Evolutionary conservation across 805 yeast genomes (phyloP).

Genomic region (Kazachstania viticola): DNA sequence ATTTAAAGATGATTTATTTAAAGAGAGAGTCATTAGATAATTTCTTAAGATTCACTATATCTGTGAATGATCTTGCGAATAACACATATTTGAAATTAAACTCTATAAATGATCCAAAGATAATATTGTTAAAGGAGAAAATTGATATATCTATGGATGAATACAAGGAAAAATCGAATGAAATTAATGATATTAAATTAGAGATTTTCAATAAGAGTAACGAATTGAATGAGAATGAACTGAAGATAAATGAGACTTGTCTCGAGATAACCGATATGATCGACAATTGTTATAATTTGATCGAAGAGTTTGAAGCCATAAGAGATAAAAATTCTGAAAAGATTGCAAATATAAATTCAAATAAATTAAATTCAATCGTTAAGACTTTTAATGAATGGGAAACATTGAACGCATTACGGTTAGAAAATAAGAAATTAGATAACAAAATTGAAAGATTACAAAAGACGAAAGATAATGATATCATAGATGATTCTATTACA

Average conservation of each 20-base stretch:
- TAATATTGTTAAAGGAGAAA: slow-evolving; percentile 7
- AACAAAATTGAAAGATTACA: slow-evolving; percentile 4
- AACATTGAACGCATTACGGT: slow-evolving; percentile 1
- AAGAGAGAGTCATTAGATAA: slow-evolving; percentile 25
- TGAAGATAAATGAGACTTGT: slow-evolving; percentile 13
- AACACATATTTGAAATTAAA: slow-evolving; percentile 9
- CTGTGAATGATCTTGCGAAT: slow-evolving; percentile 9
- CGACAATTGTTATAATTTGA: slow-evolving; percentile 16
- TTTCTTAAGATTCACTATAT: slow-evolving; percentile 21
- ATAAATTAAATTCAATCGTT: slow-evolving; percentile 1
- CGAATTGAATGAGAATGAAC: slow-evolving; percentile 10
- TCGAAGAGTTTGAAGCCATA: slow-evolving; percentile 11
- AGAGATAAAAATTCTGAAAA: slow-evolving; percentile 6
- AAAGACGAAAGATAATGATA: not conserved
- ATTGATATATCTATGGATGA: no score
- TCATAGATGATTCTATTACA: no score
- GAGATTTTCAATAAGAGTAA: slow-evolving; percentile 10
- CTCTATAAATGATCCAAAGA: slow-evolving; percentile 16
- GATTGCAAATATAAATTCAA: slow-evolving; percentile 3
- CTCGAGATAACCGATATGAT: slow-evolving; percentile 13
- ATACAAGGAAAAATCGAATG: slow-evolving; percentile 1
- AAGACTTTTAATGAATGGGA: slow-evolving; percentile 7
- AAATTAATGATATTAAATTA: slow-evolving; percentile 12
- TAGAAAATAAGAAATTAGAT: slow-evolving; percentile 2
- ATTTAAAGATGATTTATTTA: slow-evolving; percentile 17